phyloP scores from a whole-genome alignment of 371 early-diverging fungal species.

The Apophysomyces variabilis region DNA sequence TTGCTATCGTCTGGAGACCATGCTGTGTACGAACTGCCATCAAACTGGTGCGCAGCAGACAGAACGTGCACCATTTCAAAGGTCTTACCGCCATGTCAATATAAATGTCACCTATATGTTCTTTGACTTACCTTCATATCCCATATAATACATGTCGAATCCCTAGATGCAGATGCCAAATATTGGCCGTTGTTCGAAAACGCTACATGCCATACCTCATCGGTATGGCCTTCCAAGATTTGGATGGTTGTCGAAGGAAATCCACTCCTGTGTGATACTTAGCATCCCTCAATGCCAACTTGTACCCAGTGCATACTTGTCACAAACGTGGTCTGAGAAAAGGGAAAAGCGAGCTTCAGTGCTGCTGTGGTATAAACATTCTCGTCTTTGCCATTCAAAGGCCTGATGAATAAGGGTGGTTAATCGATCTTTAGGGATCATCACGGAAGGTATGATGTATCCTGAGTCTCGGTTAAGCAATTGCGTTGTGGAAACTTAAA shows the following conservation, averaged over 20 bases:
- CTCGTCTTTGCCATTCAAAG: constrained; percentile 67
- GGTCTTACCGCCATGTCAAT: constrained; percentile 27
- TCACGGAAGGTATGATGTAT: constrained; percentile 77
- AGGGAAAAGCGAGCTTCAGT: constrained; percentile 63
- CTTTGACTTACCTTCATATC: constrained; percentile 51
- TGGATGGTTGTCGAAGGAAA: constrained; percentile 43
- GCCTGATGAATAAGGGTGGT: constrained; percentile 85
- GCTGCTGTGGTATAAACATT: constrained; percentile 87
- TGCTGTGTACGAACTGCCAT: constrained; percentile 69
- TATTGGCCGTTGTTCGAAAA: constrained; percentile 81
- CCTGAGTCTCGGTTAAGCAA: constrained; percentile 27
- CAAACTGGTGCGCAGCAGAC: constrained; percentile 47
- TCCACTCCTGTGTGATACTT: constrained; percentile 1
- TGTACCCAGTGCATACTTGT: constrained; percentile 52
- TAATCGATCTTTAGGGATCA: constrained; percentile 88
- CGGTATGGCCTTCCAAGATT: constrained; percentile 70
- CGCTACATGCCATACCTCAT: constrained; percentile 91
- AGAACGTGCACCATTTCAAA: constrained; percentile 23
- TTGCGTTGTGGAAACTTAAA: neutral
- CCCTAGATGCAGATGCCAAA: constrained; percentile 86
- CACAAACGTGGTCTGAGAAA: constrained; percentile 78
- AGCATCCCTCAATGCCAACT: neutral
- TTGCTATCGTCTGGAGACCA: constrained; percentile 82
- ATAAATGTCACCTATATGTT: constrained; percentile 14
- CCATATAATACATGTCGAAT: constrained; percentile 83